Percentiles rank a stretch among this genome's conserved stretches.
These are phyloP conservation scores for Nitzschia inconspicua DNA, from an alignment of 108 stramenopile species.

Conservation along the genomic window DNA sequence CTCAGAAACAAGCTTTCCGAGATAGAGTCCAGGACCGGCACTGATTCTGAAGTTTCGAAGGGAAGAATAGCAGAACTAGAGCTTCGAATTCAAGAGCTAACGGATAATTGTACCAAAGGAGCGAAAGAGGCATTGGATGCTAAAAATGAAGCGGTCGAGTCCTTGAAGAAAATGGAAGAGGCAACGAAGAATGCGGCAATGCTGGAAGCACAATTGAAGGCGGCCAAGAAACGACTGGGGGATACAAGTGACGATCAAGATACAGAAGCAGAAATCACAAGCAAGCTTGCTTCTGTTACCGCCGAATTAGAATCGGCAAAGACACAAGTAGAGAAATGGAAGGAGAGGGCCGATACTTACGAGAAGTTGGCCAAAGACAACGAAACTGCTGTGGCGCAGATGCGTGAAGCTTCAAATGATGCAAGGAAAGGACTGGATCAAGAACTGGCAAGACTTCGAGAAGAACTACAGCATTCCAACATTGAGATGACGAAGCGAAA, in stretches of 20 bases:
- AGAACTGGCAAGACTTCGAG: conserved; percentile 44
- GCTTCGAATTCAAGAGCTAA: conserved; percentile 41
- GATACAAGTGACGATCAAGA: conserved; percentile 45
- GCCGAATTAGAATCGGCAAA: conserved; percentile 58
- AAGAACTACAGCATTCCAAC: conserved; percentile 22
- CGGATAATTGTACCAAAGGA: conserved; percentile 5
- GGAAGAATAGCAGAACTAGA: conserved; percentile 51
- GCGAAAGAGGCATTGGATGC: conserved; percentile 37
- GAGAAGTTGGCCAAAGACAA: conserved; percentile 68
- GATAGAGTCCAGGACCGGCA: conserved; percentile 32
- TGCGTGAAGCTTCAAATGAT: conserved; percentile 56
- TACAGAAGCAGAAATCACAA: conserved; percentile 42
- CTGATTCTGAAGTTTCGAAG: conserved; percentile 44
- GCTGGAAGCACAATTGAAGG: conserved; percentile 43
- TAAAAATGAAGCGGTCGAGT: conserved; percentile 20
- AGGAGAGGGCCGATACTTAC: conserved; percentile 45
- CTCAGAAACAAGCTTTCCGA: conserved; percentile 29
- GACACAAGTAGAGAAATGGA: conserved; percentile 48
- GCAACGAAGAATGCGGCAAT: conserved; percentile 9
- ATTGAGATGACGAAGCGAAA: conserved; percentile 50
- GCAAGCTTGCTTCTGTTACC: conserved; percentile 44
- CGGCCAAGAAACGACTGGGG: conserved; percentile 47
- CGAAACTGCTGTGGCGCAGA: conserved; percentile 61
- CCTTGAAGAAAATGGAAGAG: conserved; percentile 12
- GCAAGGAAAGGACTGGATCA: conserved; percentile 46